Evolutionary conservation across 768 basidiomycete genomes (phyloP).

Genomic region (Xerocomellus amylosporus): DNA sequence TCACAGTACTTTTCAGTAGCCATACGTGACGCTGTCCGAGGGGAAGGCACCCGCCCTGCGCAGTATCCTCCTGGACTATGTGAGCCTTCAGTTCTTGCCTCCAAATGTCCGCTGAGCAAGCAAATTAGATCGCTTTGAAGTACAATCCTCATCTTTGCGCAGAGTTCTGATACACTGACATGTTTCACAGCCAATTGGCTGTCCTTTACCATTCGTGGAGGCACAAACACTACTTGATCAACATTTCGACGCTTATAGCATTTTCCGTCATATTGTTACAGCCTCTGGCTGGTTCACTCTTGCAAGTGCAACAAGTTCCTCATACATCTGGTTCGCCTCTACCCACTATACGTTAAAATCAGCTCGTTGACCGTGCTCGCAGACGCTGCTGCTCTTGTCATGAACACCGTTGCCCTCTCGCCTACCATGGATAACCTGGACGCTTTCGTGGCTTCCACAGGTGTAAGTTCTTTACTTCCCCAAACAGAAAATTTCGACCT

Average conservation of each 20-base stretch:
- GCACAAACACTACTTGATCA: conserved; percentile 54
- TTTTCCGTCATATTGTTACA: conserved; percentile 48
- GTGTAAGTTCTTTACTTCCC: conserved; percentile 35
- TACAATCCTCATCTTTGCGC: conserved; percentile 17
- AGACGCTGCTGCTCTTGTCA: conserved; percentile 43
- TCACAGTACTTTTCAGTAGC: conserved; percentile 38
- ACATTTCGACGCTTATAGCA: conserved; percentile 50
- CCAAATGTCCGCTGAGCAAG: conserved; percentile 1
- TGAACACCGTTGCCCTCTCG: conserved; percentile 43
- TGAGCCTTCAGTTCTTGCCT: conserved; percentile 28
- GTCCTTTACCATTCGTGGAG: conserved; percentile 45
- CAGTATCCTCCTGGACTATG: conserved; percentile 66
- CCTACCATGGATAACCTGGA: conserved; percentile 45
- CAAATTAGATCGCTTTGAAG: conserved; percentile 43
- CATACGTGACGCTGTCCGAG: conserved; percentile 55
- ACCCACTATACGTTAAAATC: conserved; percentile 6
- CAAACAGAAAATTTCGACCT: background rate
- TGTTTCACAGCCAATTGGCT: conserved; percentile 38
- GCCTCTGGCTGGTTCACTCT: conserved; percentile 49
- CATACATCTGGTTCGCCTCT: conserved; percentile 10
- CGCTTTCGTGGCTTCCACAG: conserved; percentile 58
- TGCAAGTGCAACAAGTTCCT: conserved; percentile 26
- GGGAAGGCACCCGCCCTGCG: conserved; percentile 55
- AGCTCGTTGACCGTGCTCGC: background rate
- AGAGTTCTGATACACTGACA: conserved; percentile 1